Conservation (phyloP, 78 protist species). For the Isochrysis galbana region DNA sequence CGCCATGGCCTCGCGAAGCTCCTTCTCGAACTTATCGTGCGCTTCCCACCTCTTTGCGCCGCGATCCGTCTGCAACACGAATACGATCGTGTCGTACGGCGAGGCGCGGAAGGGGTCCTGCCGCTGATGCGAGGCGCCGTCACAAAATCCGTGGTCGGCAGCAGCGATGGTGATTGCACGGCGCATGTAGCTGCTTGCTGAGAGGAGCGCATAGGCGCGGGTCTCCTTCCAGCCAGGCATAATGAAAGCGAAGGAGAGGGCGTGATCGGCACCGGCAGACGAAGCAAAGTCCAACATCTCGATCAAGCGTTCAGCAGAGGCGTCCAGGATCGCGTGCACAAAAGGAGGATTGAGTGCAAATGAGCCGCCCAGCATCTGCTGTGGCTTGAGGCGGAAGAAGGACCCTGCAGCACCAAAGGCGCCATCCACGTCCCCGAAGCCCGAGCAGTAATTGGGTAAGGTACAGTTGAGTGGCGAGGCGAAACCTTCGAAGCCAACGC, state of each 20-base stretch:
- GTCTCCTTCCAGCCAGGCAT: background rate
- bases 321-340: background rate
- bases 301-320: background rate
- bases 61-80: constrained; percentile 36
- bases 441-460: background rate
- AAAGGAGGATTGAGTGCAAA: constrained; percentile 63
- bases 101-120: background rate
- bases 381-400: constrained; percentile 18
- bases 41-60: constrained; percentile 2
- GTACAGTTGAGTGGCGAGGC: constrained; percentile 50
- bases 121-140: background rate
- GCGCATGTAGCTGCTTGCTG: background rate
- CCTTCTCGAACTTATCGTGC: background rate
- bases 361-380: constrained; percentile 19
- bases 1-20: background rate
- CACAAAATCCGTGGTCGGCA: background rate
- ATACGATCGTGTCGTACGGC: background rate
- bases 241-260: background rate
- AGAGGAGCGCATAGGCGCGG: background rate
- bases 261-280: background rate
- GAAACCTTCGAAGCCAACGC: constrained; percentile 34
- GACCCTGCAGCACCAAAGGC: constrained; percentile 48
- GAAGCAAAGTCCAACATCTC: background rate
- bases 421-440: constrained; percentile 28
- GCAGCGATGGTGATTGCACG: background rate